Percentiles rank a stretch among this genome's conserved stretches.
Evolutionary conservation across 1,284 basidiomycete species (phyloP).

Genomic region (Austroboletus rostrupii): DNA sequence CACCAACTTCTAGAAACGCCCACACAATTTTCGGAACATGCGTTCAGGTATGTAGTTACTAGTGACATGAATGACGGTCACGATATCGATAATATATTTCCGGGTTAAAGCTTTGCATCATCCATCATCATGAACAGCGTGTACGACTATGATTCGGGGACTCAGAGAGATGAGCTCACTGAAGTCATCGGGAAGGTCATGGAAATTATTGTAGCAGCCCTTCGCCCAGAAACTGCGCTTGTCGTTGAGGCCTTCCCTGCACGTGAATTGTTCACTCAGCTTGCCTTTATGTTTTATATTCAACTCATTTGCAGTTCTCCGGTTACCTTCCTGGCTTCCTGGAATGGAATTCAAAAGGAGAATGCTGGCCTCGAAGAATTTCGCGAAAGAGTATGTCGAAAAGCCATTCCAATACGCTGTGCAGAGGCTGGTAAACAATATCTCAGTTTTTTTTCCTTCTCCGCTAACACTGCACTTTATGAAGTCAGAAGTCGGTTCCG

Average conservation of each 20-base stretch:
- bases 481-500: not conserved
- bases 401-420: conserved; percentile 4
- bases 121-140: conserved; percentile 3
- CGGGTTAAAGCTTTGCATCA: not conserved
- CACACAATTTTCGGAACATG: not conserved
- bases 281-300: too few relatives aligned
- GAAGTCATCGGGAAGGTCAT: not conserved
- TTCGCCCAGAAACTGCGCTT: not conserved
- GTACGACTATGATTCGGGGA: conserved; percentile 8
- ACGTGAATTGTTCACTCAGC: not conserved
- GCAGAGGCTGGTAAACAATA: conserved; percentile 4
- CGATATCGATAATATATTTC: not conserved
- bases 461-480: not conserved
- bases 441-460: not conserved
- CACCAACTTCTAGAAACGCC: conserved; percentile 2
- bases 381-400: conserved; percentile 2
- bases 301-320: not conserved
- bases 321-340: conserved; percentile 12
- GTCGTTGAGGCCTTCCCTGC: not conserved
- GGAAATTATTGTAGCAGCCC: not conserved
- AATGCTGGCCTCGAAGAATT: not conserved
- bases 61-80: not conserved
- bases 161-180: not conserved
- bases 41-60: conserved; percentile 5
- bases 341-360: conserved; percentile 12